A percentile compares a stretch with the other conserved stretches of the same genome.
These are phyloP conservation scores for Paulownia fortunei DNA, from an alignment of 257 asterid species.

Conservation along the genomic window DNA sequence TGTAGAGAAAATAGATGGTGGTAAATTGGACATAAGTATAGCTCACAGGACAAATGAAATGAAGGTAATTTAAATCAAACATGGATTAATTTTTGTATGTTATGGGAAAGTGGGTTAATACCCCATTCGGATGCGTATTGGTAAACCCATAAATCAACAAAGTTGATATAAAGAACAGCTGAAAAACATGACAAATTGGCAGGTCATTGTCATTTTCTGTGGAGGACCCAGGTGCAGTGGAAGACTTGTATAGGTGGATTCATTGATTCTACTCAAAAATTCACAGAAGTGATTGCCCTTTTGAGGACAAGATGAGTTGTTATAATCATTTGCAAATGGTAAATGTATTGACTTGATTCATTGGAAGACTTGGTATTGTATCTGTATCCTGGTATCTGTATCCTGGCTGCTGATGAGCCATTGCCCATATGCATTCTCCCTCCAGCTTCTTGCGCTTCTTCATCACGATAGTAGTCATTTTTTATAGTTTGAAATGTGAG, in stretches of 20 bases:
- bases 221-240: not conserved
- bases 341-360: not conserved
- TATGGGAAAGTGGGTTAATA: too few relatives aligned
- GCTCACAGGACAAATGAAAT: not conserved
- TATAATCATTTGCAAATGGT: not conserved
- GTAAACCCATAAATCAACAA: too few relatives aligned
- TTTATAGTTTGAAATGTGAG: constrained; percentile 16
- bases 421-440: constrained; percentile 23
- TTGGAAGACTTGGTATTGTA: not conserved
- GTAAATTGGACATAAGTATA: not conserved
- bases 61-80: not conserved
- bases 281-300: not conserved
- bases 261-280: not conserved
- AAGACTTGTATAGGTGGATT: not conserved
- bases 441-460: not conserved
- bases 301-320: not conserved
- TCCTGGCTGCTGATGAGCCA: not conserved
- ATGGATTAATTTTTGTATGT: not conserved
- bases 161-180: too few relatives aligned
- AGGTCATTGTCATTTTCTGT: not conserved
- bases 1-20: not conserved
- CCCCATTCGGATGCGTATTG: too few relatives aligned
- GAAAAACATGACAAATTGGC: not conserved
- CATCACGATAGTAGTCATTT: not conserved
- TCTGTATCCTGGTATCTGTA: not conserved